Evolutionary conservation across 2,329 filamentous ascomycete genomes (phyloP), one percentile per base, ranked within the genome.

Genomic region (Dendryphion nanum): DNA sequence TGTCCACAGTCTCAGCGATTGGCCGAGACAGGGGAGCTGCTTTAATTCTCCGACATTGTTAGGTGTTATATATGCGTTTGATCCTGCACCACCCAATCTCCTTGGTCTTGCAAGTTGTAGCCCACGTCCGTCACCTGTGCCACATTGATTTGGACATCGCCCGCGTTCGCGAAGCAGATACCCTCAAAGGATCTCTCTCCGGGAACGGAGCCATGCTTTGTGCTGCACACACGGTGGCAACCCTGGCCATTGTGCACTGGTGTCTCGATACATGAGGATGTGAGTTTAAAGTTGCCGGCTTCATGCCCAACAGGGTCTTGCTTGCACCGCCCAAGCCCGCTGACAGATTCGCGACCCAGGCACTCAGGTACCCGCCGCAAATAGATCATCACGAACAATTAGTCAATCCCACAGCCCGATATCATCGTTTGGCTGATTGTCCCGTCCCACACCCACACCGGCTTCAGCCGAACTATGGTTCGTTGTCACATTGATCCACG

Each of bases 41-140:
- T 35, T 41, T 42, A 39, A 42, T 44, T 46, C 45, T 44, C 45
- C 42, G 45, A 47, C 23, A n/a, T n/a, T 41, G 5, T 31, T 17
- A 24, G 38, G 23, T 41, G 31, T 31, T 31, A 18, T 6, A 21
- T 34, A 30, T 23, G 23, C 16, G 16, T 19, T 15, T 20, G 14
- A 19, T 12, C 19, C 28, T 13, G 13, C n/a, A 18, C 21, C 26
- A n/a, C n/a, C n/a, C n/a, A n/a, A n/a, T n/a, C n/a, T n/a, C n/a
- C n/a, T n/a, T n/a, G n/a, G n/a, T n/a, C n/a, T n/a, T n/a, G n/a
- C n/a, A n/a, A n/a, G n/a, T n/a, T n/a, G n/a, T n/a, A n/a, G n/a
- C 23, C 5, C 12, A n/a, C 13, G 15, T 19, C 8, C 18, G 20
- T 7, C n/a, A 6, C 20, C 14, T 16, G 7, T 14, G 21, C 19